Evolutionary conservation across 179 eudicot species (phyloP).

Genomic region (Actinidia arguta): DNA sequence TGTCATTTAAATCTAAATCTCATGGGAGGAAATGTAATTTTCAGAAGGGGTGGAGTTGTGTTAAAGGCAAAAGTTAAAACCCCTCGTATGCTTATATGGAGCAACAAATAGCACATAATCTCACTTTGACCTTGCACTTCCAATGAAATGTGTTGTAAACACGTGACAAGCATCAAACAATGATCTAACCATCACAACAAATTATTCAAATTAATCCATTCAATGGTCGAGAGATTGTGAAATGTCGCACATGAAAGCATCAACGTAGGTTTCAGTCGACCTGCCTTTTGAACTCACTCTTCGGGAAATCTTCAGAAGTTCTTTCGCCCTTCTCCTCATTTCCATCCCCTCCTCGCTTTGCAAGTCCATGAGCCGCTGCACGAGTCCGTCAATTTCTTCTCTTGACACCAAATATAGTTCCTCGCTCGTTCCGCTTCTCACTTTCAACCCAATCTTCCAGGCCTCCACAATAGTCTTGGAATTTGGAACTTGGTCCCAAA

Average conservation of each 20-base stretch:
- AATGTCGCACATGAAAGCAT: background rate
- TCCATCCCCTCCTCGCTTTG: conserved; percentile 1
- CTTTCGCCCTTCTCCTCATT: conserved; percentile 14
- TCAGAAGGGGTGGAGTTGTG: no score
- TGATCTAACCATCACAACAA: background rate
- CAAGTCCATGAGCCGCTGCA: conserved; percentile 11
- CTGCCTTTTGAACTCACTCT: background rate
- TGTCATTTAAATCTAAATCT: no score
- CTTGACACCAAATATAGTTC: conserved; percentile 28
- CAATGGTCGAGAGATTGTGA: background rate
- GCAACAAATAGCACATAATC: background rate
- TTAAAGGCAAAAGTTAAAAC: no score
- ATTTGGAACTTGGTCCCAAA: conserved; percentile 47
- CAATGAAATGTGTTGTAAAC: background rate
- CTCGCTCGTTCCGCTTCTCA: conserved; percentile 30
- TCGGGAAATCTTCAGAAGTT: background rate
- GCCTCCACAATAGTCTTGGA: conserved; percentile 55
- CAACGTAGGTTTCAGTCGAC: background rate
- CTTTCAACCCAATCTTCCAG: conserved; percentile 65
- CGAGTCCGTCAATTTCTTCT: conserved; percentile 9
- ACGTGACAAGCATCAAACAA: background rate
- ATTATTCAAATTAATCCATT: background rate
- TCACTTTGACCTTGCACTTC: background rate
- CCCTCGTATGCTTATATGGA: no score
- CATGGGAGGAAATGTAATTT: no score